Conservation (phyloP, 2,329 filamentous ascomycete genomes). For the Pseudonectria foliicola region DNA sequence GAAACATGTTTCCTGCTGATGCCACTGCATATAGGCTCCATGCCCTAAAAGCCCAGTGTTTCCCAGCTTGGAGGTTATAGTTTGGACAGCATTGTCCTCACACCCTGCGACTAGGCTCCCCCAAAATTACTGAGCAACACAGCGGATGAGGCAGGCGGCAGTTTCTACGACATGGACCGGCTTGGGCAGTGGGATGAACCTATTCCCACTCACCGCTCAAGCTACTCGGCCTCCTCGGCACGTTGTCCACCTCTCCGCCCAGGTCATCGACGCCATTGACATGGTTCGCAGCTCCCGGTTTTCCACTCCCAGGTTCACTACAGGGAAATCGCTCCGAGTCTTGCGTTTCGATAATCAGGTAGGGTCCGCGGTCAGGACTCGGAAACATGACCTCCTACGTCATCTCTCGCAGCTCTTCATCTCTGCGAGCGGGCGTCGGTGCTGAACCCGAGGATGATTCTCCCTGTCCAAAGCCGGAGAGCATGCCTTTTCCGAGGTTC, state of each 20-base stretch:
- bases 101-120: too few species aligned
- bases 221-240: conserved; percentile 8
- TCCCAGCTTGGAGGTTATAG: too few species aligned
- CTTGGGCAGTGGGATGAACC: conserved; percentile 8
- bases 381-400: conserved; percentile 37
- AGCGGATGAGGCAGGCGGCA: background rate
- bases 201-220: conserved; percentile 11
- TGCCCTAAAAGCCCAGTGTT: too few species aligned
- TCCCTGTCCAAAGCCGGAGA: conserved; percentile 27
- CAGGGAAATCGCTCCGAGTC: conserved; percentile 16
- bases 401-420: conserved; percentile 40
- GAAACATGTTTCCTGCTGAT: too few species aligned
- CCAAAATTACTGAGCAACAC: too few species aligned
- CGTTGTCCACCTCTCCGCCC: conserved; percentile 3
- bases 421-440: conserved; percentile 21
- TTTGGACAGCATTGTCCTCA: too few species aligned
- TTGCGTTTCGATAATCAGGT: conserved; percentile 25
- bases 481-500: conserved; percentile 40
- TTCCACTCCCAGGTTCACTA: conserved; percentile 1
- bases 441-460: conserved; percentile 18
- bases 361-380: conserved; percentile 23
- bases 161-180: background rate
- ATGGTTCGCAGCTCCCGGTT: too few species aligned
- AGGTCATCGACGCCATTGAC: background rate
- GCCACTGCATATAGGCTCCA: too few species aligned